Evolutionary conservation across 164 flowering plant species (phyloP), one percentile per base, ranked within the genome.

Genomic region (Vitis rotundifolia): DNA sequence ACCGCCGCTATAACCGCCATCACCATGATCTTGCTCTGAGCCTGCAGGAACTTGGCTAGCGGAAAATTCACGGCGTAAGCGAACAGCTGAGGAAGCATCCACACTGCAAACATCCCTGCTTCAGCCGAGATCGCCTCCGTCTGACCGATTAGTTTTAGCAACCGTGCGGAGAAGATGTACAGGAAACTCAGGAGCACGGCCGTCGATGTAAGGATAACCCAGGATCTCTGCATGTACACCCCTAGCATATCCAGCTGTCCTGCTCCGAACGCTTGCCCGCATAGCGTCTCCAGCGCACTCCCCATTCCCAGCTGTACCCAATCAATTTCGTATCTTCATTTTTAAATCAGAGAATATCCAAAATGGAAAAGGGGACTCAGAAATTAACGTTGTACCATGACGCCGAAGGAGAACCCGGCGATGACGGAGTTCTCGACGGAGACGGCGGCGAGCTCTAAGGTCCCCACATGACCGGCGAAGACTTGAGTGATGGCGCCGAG

Each of bases 251-350:
- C 88, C 1, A 80, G 9, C 71, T 87, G 84, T 12, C 91, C 89
- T 2, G 97, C 98, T 11, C 98, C 98, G 49, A 16, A 84, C 4
- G 98, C 97, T 77, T 89, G 94, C 26, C 98, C 98, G 67, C 98
- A 93, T 11, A 89, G 77, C 12, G 98, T 93, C 75, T 91, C 98
- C 47, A 93, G 74, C 1, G 97, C 97, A 62, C 98, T 93, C 56
- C 94, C 91, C 95, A 93, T 88, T 3, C 98, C 98, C 49, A 89
- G 71, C 96, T 92, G 79, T 22, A 37, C 19, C 29, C 28, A 2
- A 5, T 6, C 11, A 18, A 59, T 59, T 29, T 50, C 37, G 47
- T 50, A 14, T 68, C 59, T 19, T 1, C 13, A 14, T 50, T n/a
- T 13, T 16, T 53, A 12, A 29, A 6, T 3, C 37, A 51, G 28